These are phyloP conservation scores for Microcos paniculata DNA, from an alignment of 345 rosid species.

Conservation along the genomic window DNA sequence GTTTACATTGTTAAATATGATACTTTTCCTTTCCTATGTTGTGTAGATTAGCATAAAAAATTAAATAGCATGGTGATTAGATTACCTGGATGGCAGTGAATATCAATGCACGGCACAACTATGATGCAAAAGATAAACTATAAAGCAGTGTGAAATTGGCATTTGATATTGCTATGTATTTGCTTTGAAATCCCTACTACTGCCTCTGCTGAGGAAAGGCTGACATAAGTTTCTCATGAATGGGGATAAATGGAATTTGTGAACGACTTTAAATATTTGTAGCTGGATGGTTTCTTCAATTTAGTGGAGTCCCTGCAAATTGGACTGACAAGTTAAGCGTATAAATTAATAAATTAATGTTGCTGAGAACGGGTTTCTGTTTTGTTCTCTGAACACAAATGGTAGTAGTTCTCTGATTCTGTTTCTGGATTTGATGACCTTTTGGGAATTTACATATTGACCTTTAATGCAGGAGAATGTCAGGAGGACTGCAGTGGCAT, in stretches of 20 bases:
- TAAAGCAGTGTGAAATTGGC: neutral
- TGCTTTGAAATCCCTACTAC: neutral
- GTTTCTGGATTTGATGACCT: neutral
- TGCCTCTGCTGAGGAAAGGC: neutral
- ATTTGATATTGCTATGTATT: neutral
- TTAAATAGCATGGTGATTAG: neutral
- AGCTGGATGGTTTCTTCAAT: neutral
- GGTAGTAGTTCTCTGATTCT: neutral
- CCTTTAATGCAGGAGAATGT: slow-evolving; percentile 22
- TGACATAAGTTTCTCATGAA: neutral
- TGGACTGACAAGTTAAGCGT: neutral
- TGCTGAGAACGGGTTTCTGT: neutral
- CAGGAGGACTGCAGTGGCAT: slow-evolving; percentile 11
- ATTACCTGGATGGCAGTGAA: neutral
- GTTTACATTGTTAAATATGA: neutral
- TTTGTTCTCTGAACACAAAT: neutral
- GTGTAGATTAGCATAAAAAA: neutral
- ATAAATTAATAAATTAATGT: neutral
- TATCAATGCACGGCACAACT: neutral
- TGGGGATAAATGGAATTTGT: neutral
- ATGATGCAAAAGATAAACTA: neutral
- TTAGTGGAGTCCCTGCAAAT: neutral
- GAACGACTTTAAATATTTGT: neutral
- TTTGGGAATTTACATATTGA: slow-evolving; percentile 1
- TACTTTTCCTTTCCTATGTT: neutral